Evolutionary conservation across 2,329 filamentous ascomycete genomes (phyloP).

Genomic region (Trichophyton rubrum): DNA sequence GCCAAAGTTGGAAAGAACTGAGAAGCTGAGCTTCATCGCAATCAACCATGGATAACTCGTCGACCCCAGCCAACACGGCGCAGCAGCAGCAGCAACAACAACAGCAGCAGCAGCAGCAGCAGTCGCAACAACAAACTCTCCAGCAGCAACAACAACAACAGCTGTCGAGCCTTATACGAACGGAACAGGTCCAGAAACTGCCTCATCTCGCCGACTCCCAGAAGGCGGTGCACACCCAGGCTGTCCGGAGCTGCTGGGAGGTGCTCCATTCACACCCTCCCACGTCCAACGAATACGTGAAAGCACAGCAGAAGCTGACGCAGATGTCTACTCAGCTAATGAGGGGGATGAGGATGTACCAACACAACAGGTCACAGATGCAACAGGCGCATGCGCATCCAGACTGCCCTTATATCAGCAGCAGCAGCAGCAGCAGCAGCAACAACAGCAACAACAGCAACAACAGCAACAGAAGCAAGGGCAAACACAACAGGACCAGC

Average conservation of each 20-base stretch:
- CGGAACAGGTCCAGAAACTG: constrained; percentile 41
- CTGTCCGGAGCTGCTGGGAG: constrained; percentile 44
- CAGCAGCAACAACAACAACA: constrained; percentile 15
- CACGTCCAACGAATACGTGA: constrained; percentile 38
- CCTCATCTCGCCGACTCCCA: constrained; percentile 42
- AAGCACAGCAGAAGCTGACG: constrained; percentile 40
- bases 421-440: constrained; percentile 15
- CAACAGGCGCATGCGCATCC: constrained; percentile 1
- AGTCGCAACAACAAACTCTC: constrained; percentile 19
- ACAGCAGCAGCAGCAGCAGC: constrained; percentile 10
- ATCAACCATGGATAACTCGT: constrained; percentile 9
- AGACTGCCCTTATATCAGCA: no score
- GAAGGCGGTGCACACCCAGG: constrained; percentile 43
- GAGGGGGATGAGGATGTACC: constrained; percentile 38
- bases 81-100: constrained; percentile 23
- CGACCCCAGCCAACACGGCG: constrained; percentile 14
- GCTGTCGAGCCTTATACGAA: constrained; percentile 38
- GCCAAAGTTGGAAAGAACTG: neutral
- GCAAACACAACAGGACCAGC: constrained; percentile 12
- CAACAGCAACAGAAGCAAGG: constrained; percentile 14
- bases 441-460: constrained; percentile 14
- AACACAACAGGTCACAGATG: constrained; percentile 19
- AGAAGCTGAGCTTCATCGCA: neutral
- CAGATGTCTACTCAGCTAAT: constrained; percentile 42
- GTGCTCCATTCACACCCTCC: constrained; percentile 37